phyloP scores from a whole-genome alignment of 2,329 filamentous ascomycete genomes.

The Venturia pyrina region DNA sequence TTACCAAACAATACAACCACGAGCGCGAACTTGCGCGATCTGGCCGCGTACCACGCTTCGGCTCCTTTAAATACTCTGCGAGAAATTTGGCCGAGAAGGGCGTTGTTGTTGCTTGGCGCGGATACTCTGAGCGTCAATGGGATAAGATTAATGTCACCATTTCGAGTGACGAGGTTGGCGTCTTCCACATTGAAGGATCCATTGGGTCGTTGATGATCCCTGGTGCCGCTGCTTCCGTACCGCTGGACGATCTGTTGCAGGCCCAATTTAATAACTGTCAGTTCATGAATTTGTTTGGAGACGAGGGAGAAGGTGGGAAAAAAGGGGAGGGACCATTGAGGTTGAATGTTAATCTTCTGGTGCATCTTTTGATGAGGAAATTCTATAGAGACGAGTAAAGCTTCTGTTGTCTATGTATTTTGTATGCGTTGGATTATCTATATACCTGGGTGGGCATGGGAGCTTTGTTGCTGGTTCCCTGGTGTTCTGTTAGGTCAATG shows the following conservation, averaged over 20 bases:
- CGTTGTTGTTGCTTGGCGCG: slow-evolving; percentile 84
- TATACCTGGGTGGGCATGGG: not conserved
- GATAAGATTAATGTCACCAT: slow-evolving; percentile 91
- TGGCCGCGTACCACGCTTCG: slow-evolving; percentile 92
- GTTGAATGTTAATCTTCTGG: slow-evolving; percentile 90
- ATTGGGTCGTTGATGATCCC: slow-evolving; percentile 93
- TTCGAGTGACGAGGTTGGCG: slow-evolving; percentile 82
- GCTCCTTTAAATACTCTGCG: slow-evolving; percentile 93
- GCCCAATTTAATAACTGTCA: slow-evolving; percentile 96
- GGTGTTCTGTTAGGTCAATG: not conserved
- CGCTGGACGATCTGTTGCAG: slow-evolving; percentile 87
- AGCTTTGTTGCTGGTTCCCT: not conserved
- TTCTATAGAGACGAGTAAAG: slow-evolving; percentile 56
- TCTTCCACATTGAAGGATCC: slow-evolving; percentile 86
- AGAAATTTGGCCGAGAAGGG: slow-evolving; percentile 85
- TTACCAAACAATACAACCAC: slow-evolving; percentile 98
- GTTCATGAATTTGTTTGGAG: slow-evolving; percentile 91
- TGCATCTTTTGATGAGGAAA: slow-evolving; percentile 98
- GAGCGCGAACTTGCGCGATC: slow-evolving; percentile 88
- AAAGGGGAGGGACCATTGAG: slow-evolving; percentile 43
- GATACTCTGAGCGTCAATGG: slow-evolving; percentile 73
- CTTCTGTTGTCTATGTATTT: not conserved
- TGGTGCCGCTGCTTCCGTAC: slow-evolving; percentile 76
- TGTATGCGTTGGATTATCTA: not conserved
- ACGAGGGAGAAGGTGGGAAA: slow-evolving; percentile 33